Base-by-base conservation (phyloP, 2,329 filamentous ascomycete species). In the Paraconiothyrium sp. region DNA sequence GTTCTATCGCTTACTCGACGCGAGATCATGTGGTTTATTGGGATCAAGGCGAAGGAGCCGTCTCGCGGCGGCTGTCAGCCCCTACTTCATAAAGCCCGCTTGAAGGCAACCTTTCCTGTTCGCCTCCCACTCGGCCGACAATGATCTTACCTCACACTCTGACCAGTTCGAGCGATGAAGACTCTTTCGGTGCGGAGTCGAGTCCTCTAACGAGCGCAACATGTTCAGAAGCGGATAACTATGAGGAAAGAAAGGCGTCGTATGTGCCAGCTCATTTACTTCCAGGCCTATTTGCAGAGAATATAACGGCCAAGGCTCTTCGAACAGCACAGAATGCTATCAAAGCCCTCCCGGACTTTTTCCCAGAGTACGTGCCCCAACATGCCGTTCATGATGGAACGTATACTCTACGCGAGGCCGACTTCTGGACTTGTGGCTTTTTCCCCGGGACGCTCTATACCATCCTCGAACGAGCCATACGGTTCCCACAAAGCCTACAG, bases 341-440 rank as follows among this genome's bases (percentile, higher is more conserved):
- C 8, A 34, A 50, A 37, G 60, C 58, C 2, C 48, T 70, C 10
- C 67, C 67, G 3, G 46, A 55, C 11, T 62, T 64, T 8, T 70
- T 68, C 52, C 67, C 67, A 2, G 67, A 70, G 35, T 66, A 62
- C 10, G 66, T 67, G 8, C 59, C 64, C 4, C 67, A 70, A 32
- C 57, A 67, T 3, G n/a, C 4, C 2, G 58, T 41, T 7, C 44
- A 59, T 27, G 60, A 65, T 54, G 67, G 66, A 10, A 69, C 65
- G 14, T 84, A 83, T 59, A 74, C 79, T 20, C 79, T 82, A 57
- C 72, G 80, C 13, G 72, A 77, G 32, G 69, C 77, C 0, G 74
- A 79, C 10, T 83, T 83, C 59, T 84, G 82, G 83, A 84, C 82
- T 0, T 82, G 78, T 2, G 82, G 82, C 0, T 84, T 84, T 73